Conservation (phyloP, 225 moss, liverwort and hornwort genomes). For the Antitrichia curtipendula region DNA sequence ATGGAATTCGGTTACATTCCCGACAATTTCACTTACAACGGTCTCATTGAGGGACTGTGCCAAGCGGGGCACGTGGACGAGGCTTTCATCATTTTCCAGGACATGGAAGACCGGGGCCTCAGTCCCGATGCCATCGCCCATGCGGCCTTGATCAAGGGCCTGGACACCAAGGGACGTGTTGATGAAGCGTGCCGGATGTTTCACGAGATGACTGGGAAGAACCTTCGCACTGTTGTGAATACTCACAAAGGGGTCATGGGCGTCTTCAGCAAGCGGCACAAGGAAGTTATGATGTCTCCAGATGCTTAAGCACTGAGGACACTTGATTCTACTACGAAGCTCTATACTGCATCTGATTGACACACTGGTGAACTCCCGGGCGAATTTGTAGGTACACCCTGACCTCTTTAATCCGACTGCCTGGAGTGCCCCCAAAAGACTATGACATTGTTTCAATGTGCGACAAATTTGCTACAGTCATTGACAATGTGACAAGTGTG, state of each 20-base stretch:
- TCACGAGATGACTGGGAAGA: conserved; percentile 36
- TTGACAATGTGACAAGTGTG: neutral
- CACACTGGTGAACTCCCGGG: neutral
- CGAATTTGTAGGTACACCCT: neutral
- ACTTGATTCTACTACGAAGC: neutral
- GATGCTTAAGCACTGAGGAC: neutral
- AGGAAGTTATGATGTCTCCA: neutral
- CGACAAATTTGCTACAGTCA: neutral
- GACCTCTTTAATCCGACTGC: neutral
- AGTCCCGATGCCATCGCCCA: conserved; percentile 23
- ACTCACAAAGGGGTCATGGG: conserved; percentile 37
- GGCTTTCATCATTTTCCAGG: conserved; percentile 23
- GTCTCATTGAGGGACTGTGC: conserved; percentile 35
- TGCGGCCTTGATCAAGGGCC: conserved; percentile 28
- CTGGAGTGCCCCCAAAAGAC: neutral
- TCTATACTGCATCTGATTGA: neutral
- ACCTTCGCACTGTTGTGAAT: conserved; percentile 19
- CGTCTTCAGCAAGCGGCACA: conserved; percentile 32
- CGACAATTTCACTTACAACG: conserved; percentile 41
- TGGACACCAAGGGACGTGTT: conserved; percentile 23
- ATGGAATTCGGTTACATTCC: conserved; percentile 22
- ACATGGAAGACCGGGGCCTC: conserved; percentile 28
- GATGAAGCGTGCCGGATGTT: conserved; percentile 30
- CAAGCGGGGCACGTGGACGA: conserved; percentile 23
- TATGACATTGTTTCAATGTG: neutral